Conservation (phyloP, 768 basidiomycete species). For the Tylopilus plumbeoviolaceoides region DNA sequence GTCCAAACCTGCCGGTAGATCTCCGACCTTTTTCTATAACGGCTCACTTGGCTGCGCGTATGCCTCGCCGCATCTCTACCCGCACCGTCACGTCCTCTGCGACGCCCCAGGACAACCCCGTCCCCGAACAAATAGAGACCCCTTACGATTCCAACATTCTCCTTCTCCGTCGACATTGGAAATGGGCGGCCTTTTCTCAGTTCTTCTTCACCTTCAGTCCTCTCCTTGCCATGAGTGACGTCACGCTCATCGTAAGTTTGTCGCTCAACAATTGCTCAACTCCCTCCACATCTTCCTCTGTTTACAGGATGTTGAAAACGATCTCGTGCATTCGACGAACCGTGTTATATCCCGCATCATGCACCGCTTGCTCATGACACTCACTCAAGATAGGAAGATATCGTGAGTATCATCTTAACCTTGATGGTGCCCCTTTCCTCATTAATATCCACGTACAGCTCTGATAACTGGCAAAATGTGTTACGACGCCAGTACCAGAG, state of each 20-base stretch:
- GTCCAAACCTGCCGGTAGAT: slow-evolving; percentile 28
- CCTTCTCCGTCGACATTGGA: slow-evolving; percentile 75
- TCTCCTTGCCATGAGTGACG: slow-evolving; percentile 67
- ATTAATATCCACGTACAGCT: slow-evolving; percentile 35
- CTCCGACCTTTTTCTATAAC: slow-evolving; percentile 36
- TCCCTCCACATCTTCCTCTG: slow-evolving; percentile 10
- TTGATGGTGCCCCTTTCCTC: slow-evolving; percentile 8
- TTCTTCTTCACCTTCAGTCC: slow-evolving; percentile 84
- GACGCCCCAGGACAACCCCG: slow-evolving; percentile 27
- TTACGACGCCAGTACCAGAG: slow-evolving; percentile 75
- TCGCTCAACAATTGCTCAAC: not conserved
- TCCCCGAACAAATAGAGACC: slow-evolving; percentile 25
- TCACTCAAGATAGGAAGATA: slow-evolving; percentile 80
- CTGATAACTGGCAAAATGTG: slow-evolving; percentile 74
- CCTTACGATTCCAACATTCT: slow-evolving; percentile 38
- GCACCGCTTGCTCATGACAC: slow-evolving; percentile 65
- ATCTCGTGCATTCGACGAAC: slow-evolving; percentile 58
- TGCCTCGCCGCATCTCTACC: slow-evolving; percentile 56
- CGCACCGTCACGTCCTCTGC: slow-evolving; percentile 33
- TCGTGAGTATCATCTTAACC: slow-evolving; percentile 43
- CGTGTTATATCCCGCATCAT: slow-evolving; percentile 68
- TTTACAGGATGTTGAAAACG: slow-evolving; percentile 71
- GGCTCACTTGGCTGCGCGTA: slow-evolving; percentile 36
- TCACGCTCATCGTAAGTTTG: slow-evolving; percentile 57
- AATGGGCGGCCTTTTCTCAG: slow-evolving; percentile 90